phyloP scores from a whole-genome alignment of 2,329 filamentous ascomycete genomes.

The Lasiodiplodia sp. region DNA sequence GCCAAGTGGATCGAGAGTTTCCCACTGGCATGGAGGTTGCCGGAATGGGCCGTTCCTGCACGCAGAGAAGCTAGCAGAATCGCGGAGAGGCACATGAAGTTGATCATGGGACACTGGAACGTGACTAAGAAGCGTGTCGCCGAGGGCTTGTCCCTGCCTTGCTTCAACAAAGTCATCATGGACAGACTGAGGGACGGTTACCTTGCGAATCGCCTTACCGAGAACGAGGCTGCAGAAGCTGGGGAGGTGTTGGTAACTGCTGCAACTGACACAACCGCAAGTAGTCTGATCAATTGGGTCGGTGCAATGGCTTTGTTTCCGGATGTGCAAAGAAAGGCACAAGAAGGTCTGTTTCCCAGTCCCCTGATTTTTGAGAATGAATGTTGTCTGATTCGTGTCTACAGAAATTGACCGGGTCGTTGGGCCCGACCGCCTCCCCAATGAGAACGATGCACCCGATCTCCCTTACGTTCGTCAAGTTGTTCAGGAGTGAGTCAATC shows the following conservation, averaged over 20 bases:
- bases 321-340: slow-evolving; percentile 41
- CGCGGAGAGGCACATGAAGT: slow-evolving; percentile 48
- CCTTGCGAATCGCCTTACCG: neutral
- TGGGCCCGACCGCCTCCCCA: slow-evolving; percentile 31
- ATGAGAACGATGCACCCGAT: slow-evolving; percentile 27
- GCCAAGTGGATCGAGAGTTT: slow-evolving; percentile 51
- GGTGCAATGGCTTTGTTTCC: slow-evolving; percentile 39
- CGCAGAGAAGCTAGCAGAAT: slow-evolving; percentile 43
- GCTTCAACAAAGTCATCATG: slow-evolving; percentile 13
- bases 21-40: slow-evolving; percentile 53
- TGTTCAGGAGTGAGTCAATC: slow-evolving; percentile 31
- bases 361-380: no score
- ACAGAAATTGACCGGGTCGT: slow-evolving; percentile 34
- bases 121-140: slow-evolving; percentile 30
- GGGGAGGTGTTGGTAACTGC: neutral
- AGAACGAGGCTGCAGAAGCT: slow-evolving; percentile 4
- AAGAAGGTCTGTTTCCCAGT: slow-evolving; percentile 31
- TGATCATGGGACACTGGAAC: slow-evolving; percentile 35
- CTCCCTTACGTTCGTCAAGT: slow-evolving; percentile 29
- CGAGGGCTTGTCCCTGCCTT: neutral
- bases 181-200: neutral
- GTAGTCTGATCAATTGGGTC: slow-evolving; percentile 44
- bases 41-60: slow-evolving; percentile 43
- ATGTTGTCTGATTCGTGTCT: neutral
- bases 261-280: slow-evolving; percentile 29